Evolutionary conservation across 805 yeast genomes (phyloP), one percentile per base, ranked within the genome.

Genomic region (Nakazawaea sp.): DNA sequence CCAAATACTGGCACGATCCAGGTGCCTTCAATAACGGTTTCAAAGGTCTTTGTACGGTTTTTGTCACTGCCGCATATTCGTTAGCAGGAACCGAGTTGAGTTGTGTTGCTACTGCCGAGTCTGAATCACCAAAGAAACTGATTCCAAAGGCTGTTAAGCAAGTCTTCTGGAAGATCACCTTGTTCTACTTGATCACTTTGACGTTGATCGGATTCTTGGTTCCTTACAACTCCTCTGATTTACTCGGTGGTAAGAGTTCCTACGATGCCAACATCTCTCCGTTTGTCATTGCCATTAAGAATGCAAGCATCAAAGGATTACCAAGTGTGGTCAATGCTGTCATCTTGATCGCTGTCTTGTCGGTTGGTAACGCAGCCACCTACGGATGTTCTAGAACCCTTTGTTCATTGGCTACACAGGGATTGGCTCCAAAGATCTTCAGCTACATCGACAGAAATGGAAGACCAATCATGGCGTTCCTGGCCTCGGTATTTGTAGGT

Each of bases 21-120:
- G 90, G 90, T 35, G 77, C 88, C 0, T 79, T 83, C 50, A 71
- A 75, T 9, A 61, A 68, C 43, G 75, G 70, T 4, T 78, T 80
- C 55, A 78, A 81, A 57, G 88, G 87, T 43, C 73, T 82, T 35
- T 74, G 81, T 50, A 64, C 82, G 0, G 84, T 78, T n/a, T 74
- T 83, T 43, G 81, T 81, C 34, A 75, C 82, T 27, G 87, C 90
- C 12, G 86, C 89, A 0, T 84, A 81, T 55, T 71, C 86, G 9
- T 84, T 76, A 51, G 75, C 82, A 28, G 90, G 90, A 42, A 72
- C 85, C 13, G 92, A 83, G 58, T 63, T 83, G 47, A 72, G 74
- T 27, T 85, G 87, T 35, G 65, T 83, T 28, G 82, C 88, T 9
- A 83, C 89, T 23, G 89, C 89, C 7, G 94, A 84, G 56, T 68